phyloP scores from a whole-genome alignment of 768 basidiomycete genomes.

The Xerocomus potaroensis region DNA sequence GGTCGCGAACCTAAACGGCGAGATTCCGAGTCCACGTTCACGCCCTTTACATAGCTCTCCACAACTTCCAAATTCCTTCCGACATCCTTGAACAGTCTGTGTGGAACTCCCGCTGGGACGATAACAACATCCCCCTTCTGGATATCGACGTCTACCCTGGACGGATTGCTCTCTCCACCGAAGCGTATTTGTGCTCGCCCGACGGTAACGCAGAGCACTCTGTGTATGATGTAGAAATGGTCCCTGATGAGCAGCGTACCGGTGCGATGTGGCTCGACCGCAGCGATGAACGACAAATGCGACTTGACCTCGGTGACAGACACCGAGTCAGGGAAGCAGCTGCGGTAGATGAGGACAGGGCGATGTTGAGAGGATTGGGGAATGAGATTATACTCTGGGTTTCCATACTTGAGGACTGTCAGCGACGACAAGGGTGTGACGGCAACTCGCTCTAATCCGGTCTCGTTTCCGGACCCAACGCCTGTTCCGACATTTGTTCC shows the following conservation, averaged over 20 bases:
- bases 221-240: slow-evolving; percentile 42
- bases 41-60: slow-evolving; percentile 36
- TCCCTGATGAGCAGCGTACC: slow-evolving; percentile 39
- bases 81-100: slow-evolving; percentile 31
- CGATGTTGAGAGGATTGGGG: slow-evolving; percentile 32
- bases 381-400: slow-evolving; percentile 30
- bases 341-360: slow-evolving; percentile 38
- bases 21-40: slow-evolving; percentile 34
- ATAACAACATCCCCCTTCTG: slow-evolving; percentile 37
- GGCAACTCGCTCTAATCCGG: not conserved
- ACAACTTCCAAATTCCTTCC: slow-evolving; percentile 36
- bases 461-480: not conserved
- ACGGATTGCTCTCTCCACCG: slow-evolving; percentile 36
- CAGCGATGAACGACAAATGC: slow-evolving; percentile 32
- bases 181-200: slow-evolving; percentile 38
- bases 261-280: slow-evolving; percentile 38
- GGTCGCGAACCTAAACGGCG: slow-evolving; percentile 2
- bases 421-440: slow-evolving; percentile 23
- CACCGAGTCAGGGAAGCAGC: slow-evolving; percentile 23
- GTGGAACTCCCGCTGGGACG: slow-evolving; percentile 40
- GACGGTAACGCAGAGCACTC: slow-evolving; percentile 33
- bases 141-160: slow-evolving; percentile 29
- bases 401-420: slow-evolving; percentile 29
- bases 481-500: not conserved
- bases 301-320: slow-evolving; percentile 28